Percentiles rank a stretch among this genome's conserved stretches.
These are phyloP conservation scores for Adansonia gregorii DNA, from an alignment of 441 rosid genomes.

Conservation along the genomic window DNA sequence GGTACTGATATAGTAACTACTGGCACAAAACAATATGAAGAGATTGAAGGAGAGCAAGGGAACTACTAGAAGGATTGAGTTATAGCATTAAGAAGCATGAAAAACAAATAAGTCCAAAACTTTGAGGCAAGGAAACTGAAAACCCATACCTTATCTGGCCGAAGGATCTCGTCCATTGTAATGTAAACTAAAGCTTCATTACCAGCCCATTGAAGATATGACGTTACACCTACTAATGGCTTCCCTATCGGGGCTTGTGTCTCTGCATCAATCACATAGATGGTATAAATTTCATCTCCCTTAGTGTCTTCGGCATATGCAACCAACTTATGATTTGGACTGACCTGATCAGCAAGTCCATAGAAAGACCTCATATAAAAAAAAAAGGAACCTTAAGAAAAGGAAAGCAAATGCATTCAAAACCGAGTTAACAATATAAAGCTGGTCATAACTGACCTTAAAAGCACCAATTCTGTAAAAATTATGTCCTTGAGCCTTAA, in stretches of 20 bases:
- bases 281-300: constrained; percentile 75
- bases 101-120: neutral
- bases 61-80: neutral
- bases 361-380: neutral
- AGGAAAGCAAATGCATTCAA: neutral
- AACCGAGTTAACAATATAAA: neutral
- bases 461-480: constrained; percentile 69
- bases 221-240: constrained; percentile 62
- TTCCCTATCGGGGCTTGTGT: constrained; percentile 47
- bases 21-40: constrained; percentile 9
- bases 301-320: constrained; percentile 88
- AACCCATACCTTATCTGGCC: constrained; percentile 77
- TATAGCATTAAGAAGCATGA: neutral
- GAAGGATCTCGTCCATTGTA: constrained; percentile 84
- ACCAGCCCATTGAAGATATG: constrained; percentile 74
- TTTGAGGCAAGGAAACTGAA: neutral
- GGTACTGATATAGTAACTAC: neutral
- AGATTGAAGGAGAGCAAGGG: neutral
- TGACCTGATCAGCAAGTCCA: constrained; percentile 46
- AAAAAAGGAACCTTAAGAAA: neutral
- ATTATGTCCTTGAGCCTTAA: constrained; percentile 56
- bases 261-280: constrained; percentile 73
- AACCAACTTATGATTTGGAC: constrained; percentile 74
- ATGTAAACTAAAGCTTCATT: constrained; percentile 72
- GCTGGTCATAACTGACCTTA: constrained; percentile 43